Evolutionary conservation across 345 rosid species (phyloP), one percentile per base, ranked within the genome.

Genomic region (Citrus trifoliata): DNA sequence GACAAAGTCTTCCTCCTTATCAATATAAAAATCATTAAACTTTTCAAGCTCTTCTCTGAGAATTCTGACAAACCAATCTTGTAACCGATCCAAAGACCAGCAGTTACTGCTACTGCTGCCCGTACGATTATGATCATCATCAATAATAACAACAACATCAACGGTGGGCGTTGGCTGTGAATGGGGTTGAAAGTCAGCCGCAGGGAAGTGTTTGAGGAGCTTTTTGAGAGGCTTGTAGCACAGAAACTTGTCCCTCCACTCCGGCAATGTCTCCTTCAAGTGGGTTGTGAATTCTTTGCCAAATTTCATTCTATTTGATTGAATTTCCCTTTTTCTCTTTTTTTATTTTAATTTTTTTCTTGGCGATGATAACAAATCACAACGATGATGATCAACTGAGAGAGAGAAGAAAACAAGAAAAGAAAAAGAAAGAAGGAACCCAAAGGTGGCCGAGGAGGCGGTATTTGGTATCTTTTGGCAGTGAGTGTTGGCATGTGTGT

Each of bases 201-300:
- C 10, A 14, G 75, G 64, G 58, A 62, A 67, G 53, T 86, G 80
- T 80, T 95, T 92, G 80, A 93, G 93, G 82, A 95, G 93, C 81
- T 92, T 91, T 82, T 95, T 95, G 71, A 95, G 86, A 79, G 94
- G 98, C 73, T 95, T 93, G 85, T 95, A 95, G 82, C 95, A 89
- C 62, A 95, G 97, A 86, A 95, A 93, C 87, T 95, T 95, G 87
- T 93, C 98, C 80, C 98, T 89, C 98, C 98, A 95, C 82, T 87
- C 98, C 2, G 98, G 98, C 42, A 95, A 83, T 24, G 95, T 93
- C 75, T 95, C 98, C 88, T 92, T 94, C 70, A 95, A 89, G 81
- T 95, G 98, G 79, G 90, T 92, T 48, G 84, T 90, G 88, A 95
- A 93, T 74, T 95, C 98, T 78, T 95, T 92, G 12, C 98, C 98